Base-by-base conservation (phyloP, 176 grass and related monocot genomes). In the Sorghum bicolor region DNA sequence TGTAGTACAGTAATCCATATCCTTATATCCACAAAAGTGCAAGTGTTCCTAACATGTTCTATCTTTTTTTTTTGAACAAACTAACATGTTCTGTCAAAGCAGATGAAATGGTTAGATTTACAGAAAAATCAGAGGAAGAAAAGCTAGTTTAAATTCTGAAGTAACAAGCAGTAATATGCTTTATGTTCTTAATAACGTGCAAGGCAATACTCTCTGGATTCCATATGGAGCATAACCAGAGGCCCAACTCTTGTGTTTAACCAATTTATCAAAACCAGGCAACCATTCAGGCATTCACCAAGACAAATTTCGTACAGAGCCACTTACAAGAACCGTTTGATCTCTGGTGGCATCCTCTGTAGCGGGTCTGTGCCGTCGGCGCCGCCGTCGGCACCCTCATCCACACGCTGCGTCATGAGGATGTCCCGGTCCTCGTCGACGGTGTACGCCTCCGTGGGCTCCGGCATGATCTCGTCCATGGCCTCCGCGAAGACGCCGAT, bases 341-440 rank as follows among this genome's bases (percentile, higher is more conserved):
- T 99, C 70, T 99, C 97, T 10, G 93, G 83, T 9, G 97, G 97
- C 97, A 99, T 99, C 60, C 87, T 96, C 83, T 99, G 93, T 1
- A 81, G 89, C 12, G 93, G 91, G 47, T 99, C 97, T 0, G 88
- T 76, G 31, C 84, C 85, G 4, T 91, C 90, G 0, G 91, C 84
- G 0, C 83, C 83, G 0, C 81, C 88, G 20, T 99, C 93, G 2
- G 79, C 77, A 0, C 93, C 83, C 70, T 94, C 97, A 4, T 99
- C 97, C 31, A 96, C 97, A 29, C 97, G 93, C 83, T 99, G 97
- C 1, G 97, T 99, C 93, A 99, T 99, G 44, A 99, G 75, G 76
- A 99, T 96, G 72, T 99, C 97, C 20, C 91, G 55, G 62, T 99
- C 93, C 77, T 99, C 97, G 1, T 99, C 97, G 3, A 92, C 93